phyloP scores from a whole-genome alignment of 192 early-diverging fungal species.

The Chytriomyces sp. region DNA sequence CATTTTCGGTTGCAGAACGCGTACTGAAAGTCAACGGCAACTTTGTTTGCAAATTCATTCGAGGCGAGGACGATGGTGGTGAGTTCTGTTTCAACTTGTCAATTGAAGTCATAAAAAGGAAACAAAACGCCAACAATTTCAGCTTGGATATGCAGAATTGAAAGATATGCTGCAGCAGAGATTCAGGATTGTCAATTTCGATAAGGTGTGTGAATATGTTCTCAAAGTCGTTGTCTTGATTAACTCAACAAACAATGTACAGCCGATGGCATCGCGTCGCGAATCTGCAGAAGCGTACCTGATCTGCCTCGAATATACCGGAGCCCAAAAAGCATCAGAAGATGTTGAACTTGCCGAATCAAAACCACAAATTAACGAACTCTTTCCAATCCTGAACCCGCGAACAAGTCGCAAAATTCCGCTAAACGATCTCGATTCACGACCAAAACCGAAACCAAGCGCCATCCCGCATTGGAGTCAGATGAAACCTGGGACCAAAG shows the following conservation, averaged over 20 bases:
- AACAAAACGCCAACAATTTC: too few relatives aligned
- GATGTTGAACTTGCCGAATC: neutral
- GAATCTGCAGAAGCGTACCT: constrained; percentile 75
- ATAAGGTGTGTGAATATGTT: constrained; percentile 46
- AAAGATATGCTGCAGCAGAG: constrained; percentile 45
- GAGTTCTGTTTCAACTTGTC: neutral
- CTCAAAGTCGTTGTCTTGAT: neutral
- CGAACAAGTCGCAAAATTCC: constrained; percentile 8
- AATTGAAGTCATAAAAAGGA: neutral
- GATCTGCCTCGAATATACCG: constrained; percentile 61
- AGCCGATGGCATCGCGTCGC: constrained; percentile 66
- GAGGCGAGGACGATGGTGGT: constrained; percentile 49
- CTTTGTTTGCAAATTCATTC: constrained; percentile 73
- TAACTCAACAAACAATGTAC: neutral
- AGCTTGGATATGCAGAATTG: constrained; percentile 30
- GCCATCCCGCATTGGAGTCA: constrained; percentile 28
- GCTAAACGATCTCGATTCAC: constrained; percentile 11
- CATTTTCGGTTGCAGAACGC: constrained; percentile 63
- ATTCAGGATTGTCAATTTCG: constrained; percentile 64
- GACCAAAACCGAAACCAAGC: constrained; percentile 10
- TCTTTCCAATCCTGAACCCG: constrained; percentile 12
- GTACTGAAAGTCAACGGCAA: constrained; percentile 59
- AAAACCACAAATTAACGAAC: neutral
- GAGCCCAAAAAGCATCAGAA: neutral
- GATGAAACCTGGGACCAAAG: constrained; percentile 23